A percentile compares a stretch with the other conserved stretches of the same genome.
Conservation (phyloP, 129 eudicot genomes). For the Ambrosia artemisiifolia region DNA sequence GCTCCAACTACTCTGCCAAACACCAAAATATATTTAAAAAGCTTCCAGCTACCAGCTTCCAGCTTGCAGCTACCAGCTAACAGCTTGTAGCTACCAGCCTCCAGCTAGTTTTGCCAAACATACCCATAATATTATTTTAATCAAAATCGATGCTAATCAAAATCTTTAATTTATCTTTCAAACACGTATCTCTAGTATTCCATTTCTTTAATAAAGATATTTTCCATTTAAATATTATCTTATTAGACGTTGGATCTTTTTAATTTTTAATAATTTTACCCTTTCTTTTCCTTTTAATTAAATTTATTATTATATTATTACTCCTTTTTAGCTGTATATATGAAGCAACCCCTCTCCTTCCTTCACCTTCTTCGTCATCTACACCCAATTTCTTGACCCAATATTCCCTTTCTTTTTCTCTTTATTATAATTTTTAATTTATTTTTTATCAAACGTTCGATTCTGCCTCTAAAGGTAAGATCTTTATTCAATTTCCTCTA, state of each 20-base stretch:
- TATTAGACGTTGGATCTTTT: neutral
- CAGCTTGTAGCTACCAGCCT: too few relatives aligned
- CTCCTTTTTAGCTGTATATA: neutral
- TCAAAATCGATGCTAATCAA: neutral
- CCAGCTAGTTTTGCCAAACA: too few relatives aligned
- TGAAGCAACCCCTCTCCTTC: constrained; percentile 6
- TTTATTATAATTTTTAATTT: neutral
- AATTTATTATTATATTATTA: neutral
- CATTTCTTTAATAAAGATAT: neutral
- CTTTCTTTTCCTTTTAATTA: neutral
- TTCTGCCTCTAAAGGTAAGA: neutral
- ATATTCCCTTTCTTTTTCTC: neutral
- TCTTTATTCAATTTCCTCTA: neutral
- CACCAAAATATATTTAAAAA: too few relatives aligned
- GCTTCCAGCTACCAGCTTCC: too few relatives aligned
- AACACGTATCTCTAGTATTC: neutral
- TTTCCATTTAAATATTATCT: neutral
- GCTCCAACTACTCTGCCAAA: too few relatives aligned
- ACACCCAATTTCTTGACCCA: neutral
- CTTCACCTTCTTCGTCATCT: neutral
- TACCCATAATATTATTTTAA: neutral
- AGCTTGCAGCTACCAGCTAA: too few relatives aligned
- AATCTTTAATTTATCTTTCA: neutral
- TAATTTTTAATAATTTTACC: neutral
- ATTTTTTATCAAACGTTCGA: neutral